Conservation (phyloP, 768 basidiomycete genomes). For the Atractiella rhizophila region DNA sequence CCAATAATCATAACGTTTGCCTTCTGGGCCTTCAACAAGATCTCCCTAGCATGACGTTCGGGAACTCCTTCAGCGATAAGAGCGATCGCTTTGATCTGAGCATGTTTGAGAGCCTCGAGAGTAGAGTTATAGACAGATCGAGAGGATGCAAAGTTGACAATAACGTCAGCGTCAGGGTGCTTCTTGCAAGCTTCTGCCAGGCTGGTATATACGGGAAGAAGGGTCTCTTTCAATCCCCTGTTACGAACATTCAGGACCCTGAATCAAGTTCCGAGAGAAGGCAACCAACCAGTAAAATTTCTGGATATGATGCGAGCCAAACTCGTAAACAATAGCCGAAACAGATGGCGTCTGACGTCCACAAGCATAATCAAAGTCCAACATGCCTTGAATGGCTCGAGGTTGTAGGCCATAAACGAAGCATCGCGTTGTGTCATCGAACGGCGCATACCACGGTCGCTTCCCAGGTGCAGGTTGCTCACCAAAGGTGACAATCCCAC, state of each 20-base stretch:
- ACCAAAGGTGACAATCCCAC: constrained; percentile 77
- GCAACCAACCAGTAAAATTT: constrained; percentile 26
- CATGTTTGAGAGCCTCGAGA: constrained; percentile 57
- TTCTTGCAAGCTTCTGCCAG: constrained; percentile 74
- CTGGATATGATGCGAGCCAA: constrained; percentile 98
- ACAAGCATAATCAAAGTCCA: constrained; percentile 98
- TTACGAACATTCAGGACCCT: constrained; percentile 38
- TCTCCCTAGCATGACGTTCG: constrained; percentile 86
- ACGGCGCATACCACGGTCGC: constrained; percentile 67
- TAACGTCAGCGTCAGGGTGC: constrained; percentile 86
- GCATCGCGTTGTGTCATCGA: constrained; percentile 74
- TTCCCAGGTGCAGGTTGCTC: constrained; percentile 18
- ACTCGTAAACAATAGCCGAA: constrained; percentile 99
- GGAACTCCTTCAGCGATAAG: constrained; percentile 98
- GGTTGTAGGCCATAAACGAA: constrained; percentile 98
- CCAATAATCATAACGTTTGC: constrained; percentile 81
- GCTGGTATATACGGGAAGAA: constrained; percentile 86
- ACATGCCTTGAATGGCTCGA: constrained; percentile 91
- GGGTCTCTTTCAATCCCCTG: constrained; percentile 98
- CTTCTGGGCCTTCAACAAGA: constrained; percentile 60
- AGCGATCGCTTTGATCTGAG: constrained; percentile 48
- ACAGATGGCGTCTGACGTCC: constrained; percentile 72
- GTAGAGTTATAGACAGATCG: constrained; percentile 87
- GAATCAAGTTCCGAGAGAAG: background rate
- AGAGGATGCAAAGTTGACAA: constrained; percentile 91